phyloP scores from a whole-genome alignment of 495 filamentous ascomycete genomes.

The Annulohypoxylon stygium region DNA sequence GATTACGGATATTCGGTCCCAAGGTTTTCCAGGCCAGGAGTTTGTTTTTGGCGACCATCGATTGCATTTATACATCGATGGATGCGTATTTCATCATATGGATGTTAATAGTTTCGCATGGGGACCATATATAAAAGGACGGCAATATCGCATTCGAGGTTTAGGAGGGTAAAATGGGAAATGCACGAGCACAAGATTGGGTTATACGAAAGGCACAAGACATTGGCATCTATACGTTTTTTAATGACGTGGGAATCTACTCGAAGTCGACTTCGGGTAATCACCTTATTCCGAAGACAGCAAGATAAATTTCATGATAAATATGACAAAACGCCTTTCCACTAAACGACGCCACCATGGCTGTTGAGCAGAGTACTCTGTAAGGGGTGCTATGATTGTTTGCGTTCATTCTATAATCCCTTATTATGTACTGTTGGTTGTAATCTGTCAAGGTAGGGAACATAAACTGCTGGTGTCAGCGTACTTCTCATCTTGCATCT shows the following conservation, averaged over 20 bases:
- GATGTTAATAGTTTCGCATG: background rate
- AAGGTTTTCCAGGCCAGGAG: background rate
- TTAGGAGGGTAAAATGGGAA: constrained; percentile 24
- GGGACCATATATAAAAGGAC: constrained; percentile 14
- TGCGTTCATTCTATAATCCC: background rate
- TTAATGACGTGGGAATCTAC: constrained; percentile 19
- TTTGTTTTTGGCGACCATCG: constrained; percentile 6
- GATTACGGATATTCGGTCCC: constrained; percentile 18
- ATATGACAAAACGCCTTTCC: background rate
- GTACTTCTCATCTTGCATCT: too few species aligned
- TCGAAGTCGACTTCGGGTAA: background rate
- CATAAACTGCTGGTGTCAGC: too few species aligned
- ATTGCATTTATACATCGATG: constrained; percentile 12
- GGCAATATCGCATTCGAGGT: constrained; percentile 13
- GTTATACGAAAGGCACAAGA: background rate
- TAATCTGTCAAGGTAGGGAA: background rate
- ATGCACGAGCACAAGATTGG: constrained; percentile 9
- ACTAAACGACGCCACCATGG: background rate
- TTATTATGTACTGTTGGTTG: background rate
- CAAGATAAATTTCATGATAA: constrained; percentile 1
- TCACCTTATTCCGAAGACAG: background rate
- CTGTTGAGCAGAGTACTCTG: background rate
- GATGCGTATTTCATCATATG: background rate
- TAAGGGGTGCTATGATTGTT: background rate
- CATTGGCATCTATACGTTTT: background rate